Conservation (phyloP, 2,329 filamentous ascomycete genomes). For the Colletotrichum tofieldiae region DNA sequence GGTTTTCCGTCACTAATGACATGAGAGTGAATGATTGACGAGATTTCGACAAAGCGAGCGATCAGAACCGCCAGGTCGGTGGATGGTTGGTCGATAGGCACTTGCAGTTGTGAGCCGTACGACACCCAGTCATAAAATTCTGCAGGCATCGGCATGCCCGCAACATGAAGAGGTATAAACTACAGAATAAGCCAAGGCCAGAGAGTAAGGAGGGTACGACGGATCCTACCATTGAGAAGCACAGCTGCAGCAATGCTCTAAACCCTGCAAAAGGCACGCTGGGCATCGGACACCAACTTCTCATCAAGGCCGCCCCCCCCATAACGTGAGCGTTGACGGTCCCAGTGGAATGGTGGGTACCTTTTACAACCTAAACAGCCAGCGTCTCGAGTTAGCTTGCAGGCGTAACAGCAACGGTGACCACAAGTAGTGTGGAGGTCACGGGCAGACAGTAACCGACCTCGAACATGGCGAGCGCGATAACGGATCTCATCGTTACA, state of each 20-base stretch:
- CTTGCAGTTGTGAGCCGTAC: constrained; percentile 54
- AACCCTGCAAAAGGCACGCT: constrained; percentile 61
- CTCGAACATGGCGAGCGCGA: constrained; percentile 75
- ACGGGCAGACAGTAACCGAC: constrained; percentile 54
- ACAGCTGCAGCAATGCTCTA: constrained; percentile 68
- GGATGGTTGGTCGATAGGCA: constrained; percentile 56
- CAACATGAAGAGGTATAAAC: constrained; percentile 63
- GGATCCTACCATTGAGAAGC: constrained; percentile 68
- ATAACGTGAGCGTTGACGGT: constrained; percentile 72
- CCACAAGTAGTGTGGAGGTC: neutral
- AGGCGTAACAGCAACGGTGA: neutral
- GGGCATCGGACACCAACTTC: constrained; percentile 59
- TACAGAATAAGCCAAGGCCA: constrained; percentile 46
- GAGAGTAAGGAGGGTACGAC: neutral
- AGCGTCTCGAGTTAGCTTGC: constrained; percentile 42
- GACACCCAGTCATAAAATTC: constrained; percentile 61
- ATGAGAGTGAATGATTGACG: constrained; percentile 53
- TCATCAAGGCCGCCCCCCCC: constrained; percentile 72
- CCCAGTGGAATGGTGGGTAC: constrained; percentile 62
- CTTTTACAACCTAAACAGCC: constrained; percentile 60
- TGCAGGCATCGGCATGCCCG: constrained; percentile 57
- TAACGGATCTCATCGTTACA: constrained; percentile 66
- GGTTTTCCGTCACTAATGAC: constrained; percentile 56
- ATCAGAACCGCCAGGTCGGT: constrained; percentile 60
- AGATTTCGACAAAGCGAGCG: constrained; percentile 58